Evolutionary conservation across 768 basidiomycete genomes (phyloP).

Genomic region (Lactarius trivialis): DNA sequence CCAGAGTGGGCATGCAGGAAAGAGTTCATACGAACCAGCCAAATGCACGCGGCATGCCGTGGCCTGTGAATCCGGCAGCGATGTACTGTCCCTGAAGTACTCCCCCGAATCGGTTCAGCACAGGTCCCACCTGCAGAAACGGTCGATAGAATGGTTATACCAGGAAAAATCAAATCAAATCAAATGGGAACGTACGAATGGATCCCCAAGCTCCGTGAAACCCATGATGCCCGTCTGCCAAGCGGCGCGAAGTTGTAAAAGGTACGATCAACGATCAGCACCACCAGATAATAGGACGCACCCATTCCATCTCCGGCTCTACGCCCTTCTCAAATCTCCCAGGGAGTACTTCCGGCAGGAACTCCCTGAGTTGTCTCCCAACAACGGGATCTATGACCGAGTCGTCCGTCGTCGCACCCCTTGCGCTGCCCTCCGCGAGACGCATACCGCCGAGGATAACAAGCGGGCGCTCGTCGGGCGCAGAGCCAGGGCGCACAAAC

Average conservation of each 20-base stretch:
- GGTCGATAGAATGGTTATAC: neutral
- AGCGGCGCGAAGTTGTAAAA: neutral
- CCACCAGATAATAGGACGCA: conserved; percentile 28
- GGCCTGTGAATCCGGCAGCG: conserved; percentile 66
- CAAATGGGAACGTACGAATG: conserved; percentile 47
- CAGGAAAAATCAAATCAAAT: neutral
- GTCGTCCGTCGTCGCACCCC: conserved; percentile 56
- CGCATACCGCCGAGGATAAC: conserved; percentile 72
- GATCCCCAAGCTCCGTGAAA: conserved; percentile 52
- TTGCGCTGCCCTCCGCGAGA: conserved; percentile 37
- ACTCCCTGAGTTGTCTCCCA: conserved; percentile 45
- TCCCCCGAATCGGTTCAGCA: conserved; percentile 32
- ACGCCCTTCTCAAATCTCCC: conserved; percentile 40
- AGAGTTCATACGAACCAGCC: conserved; percentile 47
- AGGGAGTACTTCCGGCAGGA: conserved; percentile 54
- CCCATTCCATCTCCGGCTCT: conserved; percentile 81
- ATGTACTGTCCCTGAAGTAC: conserved; percentile 55
- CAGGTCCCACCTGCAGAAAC: conserved; percentile 51
- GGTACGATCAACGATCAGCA: neutral
- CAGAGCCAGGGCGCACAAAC: conserved; percentile 57
- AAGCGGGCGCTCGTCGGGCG: conserved; percentile 39
- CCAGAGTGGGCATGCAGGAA: neutral
- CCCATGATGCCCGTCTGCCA: conserved; percentile 80
- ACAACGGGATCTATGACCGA: conserved; percentile 42
- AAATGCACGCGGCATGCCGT: conserved; percentile 75